Percentiles rank a stretch among this genome's conserved stretches.
These are phyloP conservation scores for maize (Zea mays) DNA, from an alignment of 176 grass and related monocot species.

Conservation along the genomic window Zm-B73-REFERENCE-NAM-5.0 NC_050096.1:49062001-49062500, in stretches of 20 bases:
- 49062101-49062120: not conserved
- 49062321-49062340: not conserved
- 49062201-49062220: not conserved
- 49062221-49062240: not conserved
- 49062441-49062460: not conserved
- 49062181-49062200: not conserved
- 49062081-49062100: not conserved
- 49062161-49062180: not conserved
- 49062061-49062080: too few species aligned
- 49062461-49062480: not conserved
- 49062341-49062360: not conserved
- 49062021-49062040: too few species aligned
- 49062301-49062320: not conserved
- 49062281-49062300: not conserved
- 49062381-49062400: not conserved
- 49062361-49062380: not conserved
- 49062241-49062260: not conserved
- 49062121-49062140: not conserved
- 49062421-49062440: not conserved
- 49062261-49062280: too few species aligned
- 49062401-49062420: not conserved
- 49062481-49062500: not conserved
- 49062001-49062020: not conserved
- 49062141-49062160: not conserved
- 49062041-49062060: not conserved